Percentiles rank a stretch among this genome's conserved stretches.
phyloP scores from a whole-genome alignment of 129 eudicot species.

The Cynara cardunculus region DNA sequence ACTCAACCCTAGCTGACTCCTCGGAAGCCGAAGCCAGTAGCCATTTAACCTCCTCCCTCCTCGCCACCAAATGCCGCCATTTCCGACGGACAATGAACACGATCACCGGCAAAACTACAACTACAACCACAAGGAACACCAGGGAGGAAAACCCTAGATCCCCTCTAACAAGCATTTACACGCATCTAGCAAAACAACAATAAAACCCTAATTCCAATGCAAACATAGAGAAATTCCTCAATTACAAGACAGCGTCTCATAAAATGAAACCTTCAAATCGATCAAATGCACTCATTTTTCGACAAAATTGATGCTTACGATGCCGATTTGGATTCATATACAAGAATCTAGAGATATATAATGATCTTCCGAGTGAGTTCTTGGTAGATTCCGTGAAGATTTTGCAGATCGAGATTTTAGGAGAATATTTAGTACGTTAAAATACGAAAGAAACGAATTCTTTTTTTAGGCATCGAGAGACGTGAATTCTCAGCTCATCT shows the following conservation, averaged over 20 bases:
- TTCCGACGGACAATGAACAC: constrained; percentile 47
- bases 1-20: constrained; percentile 64
- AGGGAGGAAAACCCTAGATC: constrained; percentile 62
- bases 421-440: constrained; percentile 29
- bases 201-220: constrained; percentile 30
- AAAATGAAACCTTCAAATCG: not conserved
- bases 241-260: constrained; percentile 11
- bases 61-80: constrained; percentile 58
- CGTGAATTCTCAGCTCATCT: constrained; percentile 42
- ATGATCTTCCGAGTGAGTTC: not conserved
- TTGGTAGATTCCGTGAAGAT: constrained; percentile 12
- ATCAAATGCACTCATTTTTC: constrained; percentile 3
- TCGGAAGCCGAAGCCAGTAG: constrained; percentile 59
- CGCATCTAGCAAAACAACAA: constrained; percentile 33
- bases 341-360: not conserved
- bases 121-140: constrained; percentile 33
- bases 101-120: constrained; percentile 40
- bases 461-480: constrained; percentile 18
- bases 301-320: constrained; percentile 19
- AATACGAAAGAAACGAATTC: constrained; percentile 38
- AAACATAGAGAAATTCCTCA: constrained; percentile 14
- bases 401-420: constrained; percentile 47
- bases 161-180: constrained; percentile 63
- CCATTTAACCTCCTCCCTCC: constrained; percentile 70
- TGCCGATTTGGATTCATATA: constrained; percentile 20